Conservation (phyloP, 106 monocot genomes). For the Apostasia shenzhenica region DNA sequence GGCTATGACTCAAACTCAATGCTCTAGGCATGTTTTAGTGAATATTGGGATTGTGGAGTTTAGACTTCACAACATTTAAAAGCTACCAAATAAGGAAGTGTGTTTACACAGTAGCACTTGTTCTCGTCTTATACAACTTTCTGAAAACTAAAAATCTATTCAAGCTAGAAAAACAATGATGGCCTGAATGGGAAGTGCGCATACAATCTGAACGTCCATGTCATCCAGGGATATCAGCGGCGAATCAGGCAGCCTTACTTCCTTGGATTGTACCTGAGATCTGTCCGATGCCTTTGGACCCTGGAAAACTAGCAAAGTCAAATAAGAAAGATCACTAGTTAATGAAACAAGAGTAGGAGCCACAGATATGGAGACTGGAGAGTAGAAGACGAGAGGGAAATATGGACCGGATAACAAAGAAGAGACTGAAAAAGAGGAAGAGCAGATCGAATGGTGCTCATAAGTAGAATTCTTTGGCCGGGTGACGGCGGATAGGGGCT, state of each 20-base stretch:
- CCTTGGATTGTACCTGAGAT: constrained; percentile 65
- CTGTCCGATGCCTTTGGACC: constrained; percentile 74
- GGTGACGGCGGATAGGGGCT: constrained; percentile 63
- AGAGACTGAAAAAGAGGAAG: constrained; percentile 35
- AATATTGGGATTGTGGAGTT: too few relatives aligned
- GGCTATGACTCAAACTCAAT: too few relatives aligned
- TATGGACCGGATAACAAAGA: constrained; percentile 52
- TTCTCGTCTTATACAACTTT: too few relatives aligned
- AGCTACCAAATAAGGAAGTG: too few relatives aligned
- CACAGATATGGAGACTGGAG: background rate
- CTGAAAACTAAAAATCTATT: too few relatives aligned
- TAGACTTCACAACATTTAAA: too few relatives aligned
- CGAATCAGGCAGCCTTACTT: constrained; percentile 70
- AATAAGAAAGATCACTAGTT: background rate
- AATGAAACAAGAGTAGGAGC: background rate
- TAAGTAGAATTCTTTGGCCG: constrained; percentile 66
- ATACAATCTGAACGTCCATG: constrained; percentile 74
- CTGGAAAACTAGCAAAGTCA: constrained; percentile 21
- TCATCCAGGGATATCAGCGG: constrained; percentile 77
- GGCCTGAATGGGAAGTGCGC: background rate
- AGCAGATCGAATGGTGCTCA: constrained; percentile 67
- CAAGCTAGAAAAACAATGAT: too few relatives aligned
- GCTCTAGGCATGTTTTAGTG: too few relatives aligned
- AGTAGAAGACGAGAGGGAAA: background rate
- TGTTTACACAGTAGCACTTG: too few relatives aligned